These are phyloP conservation scores for Ligustrum vulgare DNA, from an alignment of 257 asterid species.

Conservation along the genomic window DNA sequence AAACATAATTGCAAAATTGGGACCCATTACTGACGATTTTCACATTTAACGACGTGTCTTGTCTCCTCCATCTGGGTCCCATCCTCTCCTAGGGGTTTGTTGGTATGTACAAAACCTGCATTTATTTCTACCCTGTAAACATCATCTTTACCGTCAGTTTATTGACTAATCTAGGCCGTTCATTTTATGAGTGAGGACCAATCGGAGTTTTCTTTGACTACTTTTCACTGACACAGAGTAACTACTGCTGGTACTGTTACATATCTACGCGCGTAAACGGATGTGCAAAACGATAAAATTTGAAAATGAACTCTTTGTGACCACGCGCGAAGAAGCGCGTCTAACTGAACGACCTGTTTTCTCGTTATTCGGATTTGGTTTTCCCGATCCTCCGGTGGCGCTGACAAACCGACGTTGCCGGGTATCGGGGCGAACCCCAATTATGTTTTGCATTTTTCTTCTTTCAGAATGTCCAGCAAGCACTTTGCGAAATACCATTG, in stretches of 20 bases:
- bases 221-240: conserved; percentile 2
- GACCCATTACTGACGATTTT: conserved; percentile 26
- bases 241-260: not conserved
- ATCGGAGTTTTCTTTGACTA: not conserved
- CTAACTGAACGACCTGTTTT: not conserved
- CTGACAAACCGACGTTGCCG: conserved; percentile 42
- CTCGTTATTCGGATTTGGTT: conserved; percentile 37
- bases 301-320: not conserved
- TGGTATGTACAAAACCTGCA: conserved; percentile 13
- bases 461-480: too few relatives aligned
- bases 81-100: conserved; percentile 20
- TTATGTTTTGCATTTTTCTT: too few relatives aligned
- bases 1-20: conserved; percentile 51
- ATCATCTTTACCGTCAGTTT: not conserved
- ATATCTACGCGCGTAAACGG: not conserved
- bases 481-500: too few relatives aligned
- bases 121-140: not conserved
- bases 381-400: conserved; percentile 61
- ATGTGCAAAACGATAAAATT: not conserved
- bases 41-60: conserved; percentile 40
- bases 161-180: not conserved
- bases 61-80: conserved; percentile 37
- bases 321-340: conserved; percentile 17
- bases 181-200: not conserved
- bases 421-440: too few relatives aligned